Evolutionary conservation across 2,329 filamentous ascomycete genomes (phyloP).

Genomic region (Blastomyces emzantsi): DNA sequence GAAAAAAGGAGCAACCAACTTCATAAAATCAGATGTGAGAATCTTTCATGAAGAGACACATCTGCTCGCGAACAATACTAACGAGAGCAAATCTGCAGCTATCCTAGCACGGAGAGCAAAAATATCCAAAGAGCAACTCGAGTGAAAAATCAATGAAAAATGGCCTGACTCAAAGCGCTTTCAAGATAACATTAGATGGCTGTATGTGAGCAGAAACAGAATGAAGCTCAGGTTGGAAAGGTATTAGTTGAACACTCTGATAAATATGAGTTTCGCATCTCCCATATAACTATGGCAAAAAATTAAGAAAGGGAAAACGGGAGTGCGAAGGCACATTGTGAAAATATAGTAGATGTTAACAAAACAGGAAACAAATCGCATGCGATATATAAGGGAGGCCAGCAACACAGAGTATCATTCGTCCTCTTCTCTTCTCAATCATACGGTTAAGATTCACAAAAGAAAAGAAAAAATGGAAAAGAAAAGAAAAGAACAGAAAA

Average conservation of each 20-base stretch:
- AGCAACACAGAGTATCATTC: not conserved
- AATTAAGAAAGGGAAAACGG: not conserved
- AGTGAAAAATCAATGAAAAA: not conserved
- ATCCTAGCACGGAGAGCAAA: not conserved
- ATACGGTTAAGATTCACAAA: not conserved
- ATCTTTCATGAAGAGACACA: not conserved
- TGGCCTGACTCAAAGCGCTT: not conserved
- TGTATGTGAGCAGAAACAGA: not conserved
- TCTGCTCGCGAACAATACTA: not conserved
- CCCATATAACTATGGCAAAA: conserved; percentile 1
- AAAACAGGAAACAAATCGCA: not conserved
- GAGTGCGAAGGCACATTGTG: not conserved
- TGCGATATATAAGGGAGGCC: not conserved
- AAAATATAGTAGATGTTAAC: not conserved
- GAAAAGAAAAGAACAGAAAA: too few species aligned
- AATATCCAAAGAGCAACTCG: not conserved
- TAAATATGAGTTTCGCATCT: not conserved
- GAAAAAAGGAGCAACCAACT: not conserved
- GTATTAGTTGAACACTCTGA: not conserved
- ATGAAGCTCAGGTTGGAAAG: not conserved
- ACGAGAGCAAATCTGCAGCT: not conserved
- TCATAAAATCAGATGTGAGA: not conserved
- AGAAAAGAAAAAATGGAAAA: too few species aligned
- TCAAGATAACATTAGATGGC: not conserved
- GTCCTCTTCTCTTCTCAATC: not conserved